Evolutionary conservation across 306 rosid species (phyloP), one percentile per base, ranked within the genome.

Genomic region (Rosa chinensis): DNA sequence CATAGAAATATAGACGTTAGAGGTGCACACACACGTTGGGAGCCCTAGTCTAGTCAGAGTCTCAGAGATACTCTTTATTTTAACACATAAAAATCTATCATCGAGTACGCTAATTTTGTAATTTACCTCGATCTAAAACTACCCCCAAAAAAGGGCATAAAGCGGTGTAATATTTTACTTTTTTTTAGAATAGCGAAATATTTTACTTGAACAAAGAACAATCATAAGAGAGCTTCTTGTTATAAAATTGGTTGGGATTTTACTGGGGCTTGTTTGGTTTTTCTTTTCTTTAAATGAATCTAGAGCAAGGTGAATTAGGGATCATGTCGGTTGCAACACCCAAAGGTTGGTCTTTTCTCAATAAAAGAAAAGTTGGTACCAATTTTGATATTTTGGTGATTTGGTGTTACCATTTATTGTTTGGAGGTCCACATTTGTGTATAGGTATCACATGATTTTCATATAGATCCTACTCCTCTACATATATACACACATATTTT

Each of bases 1-100:
- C 48, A 11, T 76, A 0, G 13, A 70, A 79, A 56, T 75, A 87
- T 84, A 81, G 89, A 79, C 90, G 84, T 85, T 83, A 75, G 82
- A 87, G 88, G 79, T 79, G 16, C 44, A 21, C 62, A 9, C 73
- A 37, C 74, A 66, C 80, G 71, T 75, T 75, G 23, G 78, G 79
- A 66, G 71, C 71, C 71, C 71, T 35, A 39, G 61, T 18, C 79
- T 76, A 76, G 79, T 76, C 79, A 44, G 45, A 43, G 1, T 3
- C 42, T 39, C 28, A 25, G 37, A 75, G 45, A 75, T 42, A 2
- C 71, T 62, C n/a, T 8, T 62, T 62, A 25, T 21, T 62, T 76
- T 25, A 62, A 45, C 71, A 28, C 59, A 25, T 35, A 44, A 43
- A 23, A 62, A 2, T 67, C 28, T 67, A 67, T 40, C 28, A 8